Base-by-base conservation (phyloP, 805 yeast species). In the Komagataella kurtzmanii region DNA sequence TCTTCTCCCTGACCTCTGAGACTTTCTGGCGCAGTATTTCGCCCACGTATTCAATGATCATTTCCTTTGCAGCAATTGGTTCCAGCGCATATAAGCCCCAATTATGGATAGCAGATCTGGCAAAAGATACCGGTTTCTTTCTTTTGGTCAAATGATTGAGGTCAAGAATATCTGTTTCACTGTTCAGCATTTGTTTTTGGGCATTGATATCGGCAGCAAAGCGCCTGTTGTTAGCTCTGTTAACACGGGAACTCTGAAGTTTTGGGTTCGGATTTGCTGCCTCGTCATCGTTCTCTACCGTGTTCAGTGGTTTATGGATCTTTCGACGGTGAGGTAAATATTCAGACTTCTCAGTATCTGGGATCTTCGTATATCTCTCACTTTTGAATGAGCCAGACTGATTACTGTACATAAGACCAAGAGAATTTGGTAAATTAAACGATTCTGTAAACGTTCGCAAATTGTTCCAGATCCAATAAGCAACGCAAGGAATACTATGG, bases 21-120 rank as follows among this genome's bases (percentile, higher is more conserved):
- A 90, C 91, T 53, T 88, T 96, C 61, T 88, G 97, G 52, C 98
- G 74, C 24, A 93, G 81, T 52, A 95, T 76, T 58, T 93, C 98
- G 24, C 99, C 99, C 3, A 93, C 97, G 60, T 93, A 93, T 66
- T 93, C 99, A 54, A 93, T 91, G 61, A 93, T 89, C 97, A 93
- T 91, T 65, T 93, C 99, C 57, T 82, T 85, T 0, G 93, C 95
- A n/a, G 88, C 86, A 61, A 93, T 93, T 1, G 95, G 95, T 61
- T 93, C 98, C 60, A 87, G 70, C 0, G 99, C 99, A 67, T 89
- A 93, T 45, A 93, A 69, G 0, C 99, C 99, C 99, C 99, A 93
- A 61, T 91, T 88, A 65, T 93, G 99, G 61, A 93, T 93, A 0
- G 97, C 95, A 2, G 97, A 89, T 51, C 98, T 74, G 0, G 97